A percentile compares a stretch with the other conserved stretches of the same genome.
phyloP scores from a whole-genome alignment of 192 early-diverging fungal genomes.

The Gryganskiella cystojenkinii region DNA sequence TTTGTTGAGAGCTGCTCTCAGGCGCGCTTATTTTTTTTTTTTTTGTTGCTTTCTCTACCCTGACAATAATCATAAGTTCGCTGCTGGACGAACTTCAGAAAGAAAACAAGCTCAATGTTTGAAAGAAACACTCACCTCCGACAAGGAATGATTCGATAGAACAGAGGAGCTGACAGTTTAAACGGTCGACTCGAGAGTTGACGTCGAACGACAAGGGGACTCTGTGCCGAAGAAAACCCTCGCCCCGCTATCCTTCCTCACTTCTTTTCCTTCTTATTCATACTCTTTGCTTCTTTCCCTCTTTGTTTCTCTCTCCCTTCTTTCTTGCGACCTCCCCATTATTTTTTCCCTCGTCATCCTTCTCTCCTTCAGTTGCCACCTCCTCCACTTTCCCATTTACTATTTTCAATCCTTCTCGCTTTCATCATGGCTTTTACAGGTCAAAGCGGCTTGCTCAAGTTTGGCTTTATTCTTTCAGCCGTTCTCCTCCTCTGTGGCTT shows the following conservation, averaged over 20 bases:
- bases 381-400: background rate
- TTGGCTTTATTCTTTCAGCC: constrained; percentile 14
- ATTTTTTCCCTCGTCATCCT: background rate
- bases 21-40: background rate
- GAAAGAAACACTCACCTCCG: background rate
- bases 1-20: background rate
- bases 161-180: no score
- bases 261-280: background rate
- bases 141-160: background rate
- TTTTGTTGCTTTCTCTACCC: background rate
- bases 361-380: background rate
- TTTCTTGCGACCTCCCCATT: background rate
- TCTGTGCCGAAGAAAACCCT: background rate
- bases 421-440: constrained; percentile 21
- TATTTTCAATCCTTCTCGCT: background rate
- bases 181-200: no score
- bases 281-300: background rate
- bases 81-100: background rate
- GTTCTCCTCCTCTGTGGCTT: constrained; percentile 14
- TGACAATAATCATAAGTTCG: constrained; percentile 3
- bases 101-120: no score
- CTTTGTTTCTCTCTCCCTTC: background rate
- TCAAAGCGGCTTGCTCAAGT: constrained; percentile 13
- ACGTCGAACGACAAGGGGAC: no score
- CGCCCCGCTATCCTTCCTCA: background rate